These are phyloP conservation scores for Umbelopsis sp. DNA, from an alignment of 192 early-diverging fungal genomes.

Conservation along the genomic window DNA sequence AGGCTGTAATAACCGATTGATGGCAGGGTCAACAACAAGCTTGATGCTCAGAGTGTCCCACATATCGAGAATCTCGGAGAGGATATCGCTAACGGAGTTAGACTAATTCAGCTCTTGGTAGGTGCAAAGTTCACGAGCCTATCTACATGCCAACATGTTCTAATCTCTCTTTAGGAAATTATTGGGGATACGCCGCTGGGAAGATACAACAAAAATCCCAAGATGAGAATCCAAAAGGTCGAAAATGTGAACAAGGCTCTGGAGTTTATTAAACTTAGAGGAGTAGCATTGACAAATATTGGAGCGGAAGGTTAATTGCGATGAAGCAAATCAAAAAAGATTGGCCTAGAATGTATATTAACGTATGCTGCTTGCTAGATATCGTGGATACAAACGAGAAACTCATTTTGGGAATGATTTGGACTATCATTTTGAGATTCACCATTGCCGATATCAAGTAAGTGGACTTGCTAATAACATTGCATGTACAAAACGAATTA, in stretches of 20 bases:
- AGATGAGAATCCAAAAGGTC: slow-evolving; percentile 91
- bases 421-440: slow-evolving; percentile 97
- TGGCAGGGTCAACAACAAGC: slow-evolving; percentile 78
- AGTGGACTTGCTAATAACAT: not conserved
- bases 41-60: slow-evolving; percentile 53
- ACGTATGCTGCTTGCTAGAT: slow-evolving; percentile 52
- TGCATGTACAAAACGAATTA: not conserved
- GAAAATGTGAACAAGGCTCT: slow-evolving; percentile 96
- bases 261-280: slow-evolving; percentile 87
- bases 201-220: slow-evolving; percentile 85
- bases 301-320: slow-evolving; percentile 77
- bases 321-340: not conserved
- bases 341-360: not conserved
- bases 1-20: slow-evolving; percentile 4
- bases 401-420: slow-evolving; percentile 94
- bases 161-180: slow-evolving; percentile 69
- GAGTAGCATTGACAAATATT: slow-evolving; percentile 92
- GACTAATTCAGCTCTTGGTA: slow-evolving; percentile 61
- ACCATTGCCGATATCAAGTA: slow-evolving; percentile 92
- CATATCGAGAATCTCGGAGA: slow-evolving; percentile 43
- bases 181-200: slow-evolving; percentile 90
- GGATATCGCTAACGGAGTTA: slow-evolving; percentile 58
- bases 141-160: slow-evolving; percentile 26
- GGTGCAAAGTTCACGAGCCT: slow-evolving; percentile 36
- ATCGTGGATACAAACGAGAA: slow-evolving; percentile 93